Base-by-base conservation (phyloP, 73 alveolate genomes). In the Symbiodinium pilosum region DNA sequence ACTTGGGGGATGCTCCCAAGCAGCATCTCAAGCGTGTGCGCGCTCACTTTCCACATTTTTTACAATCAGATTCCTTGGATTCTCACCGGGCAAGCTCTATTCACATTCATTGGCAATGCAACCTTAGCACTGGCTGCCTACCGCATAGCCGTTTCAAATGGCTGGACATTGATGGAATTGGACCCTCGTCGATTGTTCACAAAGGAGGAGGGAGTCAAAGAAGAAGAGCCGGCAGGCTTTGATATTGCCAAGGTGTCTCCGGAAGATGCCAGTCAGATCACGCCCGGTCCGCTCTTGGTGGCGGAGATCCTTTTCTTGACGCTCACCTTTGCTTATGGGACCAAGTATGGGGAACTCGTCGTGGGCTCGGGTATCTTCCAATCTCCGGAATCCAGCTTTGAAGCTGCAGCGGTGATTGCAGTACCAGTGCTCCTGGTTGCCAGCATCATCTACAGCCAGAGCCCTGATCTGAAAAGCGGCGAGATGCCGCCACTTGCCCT, bases 31-130 rank as follows among this genome's bases (percentile, higher is more conserved):
- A 92, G 98, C 59, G 89, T 92, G 9, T 92, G 75, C 30, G 98
- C 98, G 41, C 32, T 92, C 71, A 92, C 98, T 4, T 92, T 71
- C 98, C 98, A 92, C 81, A 42, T 92, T 32, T 92, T 92, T 36
- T 92, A 92, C 88, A 92, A 92, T n/a, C 98, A 92, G 77, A 92
- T 92, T 28, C 89, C 89, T 43, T 92, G 98, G 98, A 92, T 92
- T 59, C 89, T 92, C 32, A 92, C 98, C 3, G 98, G 98, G 26
- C 98, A 92, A 40, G 98, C 98, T 7, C 40, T 92, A 28, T 92
- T 56, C 98, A 92, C 98, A 40, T 92, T 41, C 71, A 41, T 92
- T 6, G 98, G 98, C 91, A 92, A 92, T n/a, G 43, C 86, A 54
- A 92, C 98, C 81, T 73, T 92, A 75, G 88, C 88, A 30, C 34